Evolutionary conservation across 2,329 filamentous ascomycete species (phyloP).

Genomic region (Amauroascus verrucosus): DNA sequence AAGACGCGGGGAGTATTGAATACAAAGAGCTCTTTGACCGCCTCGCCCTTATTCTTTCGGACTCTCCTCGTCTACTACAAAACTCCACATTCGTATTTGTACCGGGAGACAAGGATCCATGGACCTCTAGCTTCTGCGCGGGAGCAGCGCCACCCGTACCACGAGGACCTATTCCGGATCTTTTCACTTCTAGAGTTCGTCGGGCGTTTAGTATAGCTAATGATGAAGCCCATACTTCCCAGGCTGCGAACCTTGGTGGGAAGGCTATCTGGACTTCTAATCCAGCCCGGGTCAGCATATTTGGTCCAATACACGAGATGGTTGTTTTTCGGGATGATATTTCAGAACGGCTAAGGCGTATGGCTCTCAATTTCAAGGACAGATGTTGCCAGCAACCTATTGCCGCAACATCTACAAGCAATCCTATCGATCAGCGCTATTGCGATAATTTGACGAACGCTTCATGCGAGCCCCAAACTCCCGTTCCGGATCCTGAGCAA

Average conservation of each 20-base stretch:
- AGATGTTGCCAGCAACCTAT: neutral
- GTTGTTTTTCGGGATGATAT: slow-evolving; percentile 82
- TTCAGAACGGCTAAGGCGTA: slow-evolving; percentile 64
- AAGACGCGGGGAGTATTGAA: slow-evolving; percentile 72
- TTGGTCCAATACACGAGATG: slow-evolving; percentile 80
- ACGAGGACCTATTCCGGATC: slow-evolving; percentile 57
- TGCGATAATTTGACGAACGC: neutral
- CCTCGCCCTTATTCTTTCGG: slow-evolving; percentile 68
- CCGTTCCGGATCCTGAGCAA: neutral
- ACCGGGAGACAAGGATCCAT: slow-evolving; percentile 95
- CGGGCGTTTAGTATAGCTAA: slow-evolving; percentile 71
- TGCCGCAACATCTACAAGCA: no score
- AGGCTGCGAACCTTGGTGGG: slow-evolving; percentile 41
- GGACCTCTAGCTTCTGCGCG: slow-evolving; percentile 67
- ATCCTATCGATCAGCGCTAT: neutral
- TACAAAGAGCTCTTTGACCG: slow-evolving; percentile 95
- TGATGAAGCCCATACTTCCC: slow-evolving; percentile 41
- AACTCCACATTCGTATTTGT: slow-evolving; percentile 82
- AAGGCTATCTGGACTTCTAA: slow-evolving; percentile 84
- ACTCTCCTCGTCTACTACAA: slow-evolving; percentile 71
- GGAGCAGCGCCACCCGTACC: slow-evolving; percentile 40
- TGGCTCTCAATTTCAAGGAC: slow-evolving; percentile 44
- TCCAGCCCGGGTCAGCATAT: slow-evolving; percentile 69
- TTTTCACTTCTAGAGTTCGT: slow-evolving; percentile 81
- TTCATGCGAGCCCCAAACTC: neutral